Base-by-base conservation (phyloP, 140 eudicot genomes). In the Senecio squalidus region DNA sequence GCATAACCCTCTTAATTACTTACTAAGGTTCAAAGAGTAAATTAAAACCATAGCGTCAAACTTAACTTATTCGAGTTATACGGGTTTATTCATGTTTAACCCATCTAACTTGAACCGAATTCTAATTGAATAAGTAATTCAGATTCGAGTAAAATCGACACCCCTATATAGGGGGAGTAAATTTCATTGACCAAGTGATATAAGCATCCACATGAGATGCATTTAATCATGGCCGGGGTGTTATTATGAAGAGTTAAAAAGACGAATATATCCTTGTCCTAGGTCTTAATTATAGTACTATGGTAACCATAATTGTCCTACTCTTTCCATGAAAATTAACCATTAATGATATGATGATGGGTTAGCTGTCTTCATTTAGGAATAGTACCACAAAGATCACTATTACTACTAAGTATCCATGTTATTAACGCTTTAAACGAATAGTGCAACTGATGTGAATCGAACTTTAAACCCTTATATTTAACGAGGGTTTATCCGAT, bases 161-260 rank as follows among this genome's bases (percentile, higher is more conserved):
- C n/a, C n/a, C n/a, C n/a, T n/a, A n/a, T n/a, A n/a, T n/a, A n/a
- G 31, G 69, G 51, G 58, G 22, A 33, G 41, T 46, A 67, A 45
- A 30, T 55, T 44, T 44, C 49, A 55, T 67, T 67, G 58, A 55
- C 53, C 65, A 29, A 67, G 44, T 54, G 64, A 45, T 55, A 44
- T 68, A 63, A 30, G 7, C 51, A 9, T 23, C 51, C 74, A 69
- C 55, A 38, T 58, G 68, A 26, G 1, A 24, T 38, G 55, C 73
- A 58, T 69, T 69, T 6, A 48, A 23, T 26, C 15, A 46, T 9
- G 48, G 15, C n/a, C n/a, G n/a, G n/a, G n/a, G n/a, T n/a, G 34
- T 26, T 34, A 38, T 46, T 9, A 58, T 47, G 51, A 58, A 49
- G 41, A 18, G 33, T 30, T 41, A 45, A 52, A 62, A 61, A 22